Conservation (phyloP, 2,329 filamentous ascomycete genomes). For the Gaeumannomyces tritici region DNA sequence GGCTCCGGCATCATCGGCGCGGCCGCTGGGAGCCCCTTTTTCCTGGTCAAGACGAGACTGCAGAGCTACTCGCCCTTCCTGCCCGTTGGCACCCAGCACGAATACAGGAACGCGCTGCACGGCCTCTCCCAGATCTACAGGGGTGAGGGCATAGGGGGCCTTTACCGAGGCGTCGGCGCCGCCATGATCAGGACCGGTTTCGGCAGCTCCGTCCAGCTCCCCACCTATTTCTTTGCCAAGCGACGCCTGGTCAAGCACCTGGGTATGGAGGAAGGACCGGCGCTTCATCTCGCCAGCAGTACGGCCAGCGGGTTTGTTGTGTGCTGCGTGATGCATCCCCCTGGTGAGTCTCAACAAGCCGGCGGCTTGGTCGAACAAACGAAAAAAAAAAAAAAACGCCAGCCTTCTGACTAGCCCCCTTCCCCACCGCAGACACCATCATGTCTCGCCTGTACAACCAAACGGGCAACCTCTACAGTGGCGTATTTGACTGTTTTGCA, state of each 20-base stretch:
- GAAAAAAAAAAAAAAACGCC: not conserved
- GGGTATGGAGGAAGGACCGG: slow-evolving; percentile 83
- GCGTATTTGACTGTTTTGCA: slow-evolving; percentile 82
- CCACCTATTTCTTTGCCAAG: slow-evolving; percentile 98
- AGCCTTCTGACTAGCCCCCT: not conserved
- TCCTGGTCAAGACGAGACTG: slow-evolving; percentile 91
- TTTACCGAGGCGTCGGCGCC: slow-evolving; percentile 85
- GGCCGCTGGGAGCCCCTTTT: slow-evolving; percentile 90
- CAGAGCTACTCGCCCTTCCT: slow-evolving; percentile 90
- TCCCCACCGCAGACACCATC: slow-evolving; percentile 61
- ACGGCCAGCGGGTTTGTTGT: slow-evolving; percentile 90
- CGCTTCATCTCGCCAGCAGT: slow-evolving; percentile 81
- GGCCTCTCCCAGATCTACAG: slow-evolving; percentile 72
- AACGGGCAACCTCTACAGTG: slow-evolving; percentile 90
- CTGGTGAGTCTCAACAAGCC: slow-evolving; percentile 47
- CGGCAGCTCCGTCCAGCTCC: slow-evolving; percentile 89
- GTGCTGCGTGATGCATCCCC: slow-evolving; percentile 96
- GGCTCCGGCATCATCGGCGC: slow-evolving; percentile 84
- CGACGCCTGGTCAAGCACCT: slow-evolving; percentile 70
- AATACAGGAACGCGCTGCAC: slow-evolving; percentile 77
- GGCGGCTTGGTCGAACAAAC: not conserved
- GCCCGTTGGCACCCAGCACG: slow-evolving; percentile 93
- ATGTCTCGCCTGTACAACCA: slow-evolving; percentile 99
- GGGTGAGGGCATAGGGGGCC: slow-evolving; percentile 65
- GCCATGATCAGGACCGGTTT: slow-evolving; percentile 96